These are phyloP conservation scores for Cymbopogon flexuosus DNA, from an alignment of 202 grass and related monocot genomes.

Conservation along the genomic window DNA sequence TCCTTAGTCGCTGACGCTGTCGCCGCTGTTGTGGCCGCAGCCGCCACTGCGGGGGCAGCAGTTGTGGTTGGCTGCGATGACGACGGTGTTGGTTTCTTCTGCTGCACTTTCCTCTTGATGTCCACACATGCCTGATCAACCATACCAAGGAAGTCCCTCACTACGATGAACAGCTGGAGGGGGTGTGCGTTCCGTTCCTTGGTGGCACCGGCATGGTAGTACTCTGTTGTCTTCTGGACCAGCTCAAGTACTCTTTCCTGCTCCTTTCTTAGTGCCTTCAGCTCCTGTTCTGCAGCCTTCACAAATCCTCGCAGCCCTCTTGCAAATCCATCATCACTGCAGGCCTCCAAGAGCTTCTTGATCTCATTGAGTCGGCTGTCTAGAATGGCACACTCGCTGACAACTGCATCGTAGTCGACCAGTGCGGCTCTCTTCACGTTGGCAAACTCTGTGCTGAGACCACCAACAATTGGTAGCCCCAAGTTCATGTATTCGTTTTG, in stretches of 20 bases:
- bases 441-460: slow-evolving; percentile 74
- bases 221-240: slow-evolving; percentile 71
- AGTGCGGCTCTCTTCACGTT: slow-evolving; percentile 68
- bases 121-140: slow-evolving; percentile 90
- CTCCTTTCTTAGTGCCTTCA: slow-evolving; percentile 42
- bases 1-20: neutral
- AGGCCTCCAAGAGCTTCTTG: slow-evolving; percentile 57
- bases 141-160: slow-evolving; percentile 93
- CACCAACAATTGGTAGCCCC: slow-evolving; percentile 68
- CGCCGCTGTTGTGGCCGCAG: neutral
- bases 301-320: slow-evolving; percentile 68
- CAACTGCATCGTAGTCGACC: slow-evolving; percentile 58
- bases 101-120: slow-evolving; percentile 71
- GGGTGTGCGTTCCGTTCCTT: slow-evolving; percentile 61
- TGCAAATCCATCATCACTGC: slow-evolving; percentile 56
- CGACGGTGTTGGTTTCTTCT: slow-evolving; percentile 43
- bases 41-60: neutral
- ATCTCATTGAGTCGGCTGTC: slow-evolving; percentile 45
- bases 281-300: slow-evolving; percentile 53
- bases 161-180: slow-evolving; percentile 78
- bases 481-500: slow-evolving; percentile 80
- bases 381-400: slow-evolving; percentile 44
- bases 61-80: slow-evolving; percentile 27
- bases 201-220: slow-evolving; percentile 79
- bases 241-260: slow-evolving; percentile 70